Percentiles rank a stretch among this genome's conserved stretches.
phyloP scores from a whole-genome alignment of 2,329 filamentous ascomycete genomes.

The Hypoxylon sp. region DNA sequence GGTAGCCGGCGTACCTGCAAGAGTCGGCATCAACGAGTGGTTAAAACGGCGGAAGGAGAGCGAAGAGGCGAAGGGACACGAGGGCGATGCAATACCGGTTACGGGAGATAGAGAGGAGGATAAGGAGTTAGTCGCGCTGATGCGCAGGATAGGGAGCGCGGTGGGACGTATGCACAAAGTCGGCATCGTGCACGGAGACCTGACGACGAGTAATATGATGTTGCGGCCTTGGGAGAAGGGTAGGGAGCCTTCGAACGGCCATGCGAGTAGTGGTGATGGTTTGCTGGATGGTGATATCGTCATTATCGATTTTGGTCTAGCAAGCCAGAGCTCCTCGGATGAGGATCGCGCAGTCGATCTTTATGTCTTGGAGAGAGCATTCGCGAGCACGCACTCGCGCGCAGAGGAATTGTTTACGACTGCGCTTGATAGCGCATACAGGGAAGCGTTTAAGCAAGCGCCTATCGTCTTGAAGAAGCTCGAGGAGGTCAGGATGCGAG shows the following conservation, averaged over 20 bases:
- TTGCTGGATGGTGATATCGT: conserved; percentile 80
- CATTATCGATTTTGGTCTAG: conserved; percentile 94
- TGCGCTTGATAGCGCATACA: conserved; percentile 79
- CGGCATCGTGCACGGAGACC: conserved; percentile 93
- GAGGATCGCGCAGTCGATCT: conserved; percentile 96
- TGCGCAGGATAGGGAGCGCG: conserved; percentile 78
- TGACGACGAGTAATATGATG: conserved; percentile 99
- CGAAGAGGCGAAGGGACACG: conserved; percentile 50
- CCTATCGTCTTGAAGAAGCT: conserved; percentile 82
- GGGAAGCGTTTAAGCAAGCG: conserved; percentile 80
- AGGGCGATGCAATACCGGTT: conserved; percentile 33
- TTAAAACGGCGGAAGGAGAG: conserved; percentile 66
- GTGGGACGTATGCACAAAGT: conserved; percentile 83
- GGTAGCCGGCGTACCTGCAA: conserved; percentile 81
- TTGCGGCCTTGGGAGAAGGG: conserved; percentile 64
- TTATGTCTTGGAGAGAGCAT: conserved; percentile 95
- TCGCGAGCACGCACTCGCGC: conserved; percentile 92
- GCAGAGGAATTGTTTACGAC: conserved; percentile 83
- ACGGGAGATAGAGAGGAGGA: conserved; percentile 60
- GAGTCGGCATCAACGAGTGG: conserved; percentile 78
- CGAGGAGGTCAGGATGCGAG: conserved; percentile 93
- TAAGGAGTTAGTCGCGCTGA: conserved; percentile 70
- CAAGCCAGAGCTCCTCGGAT: conserved; percentile 83
- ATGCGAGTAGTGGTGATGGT: conserved; percentile 41
- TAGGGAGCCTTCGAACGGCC: conserved; percentile 35